Base-by-base conservation (phyloP, 345 rosid genomes). In the Durio zibethinus region DNA sequence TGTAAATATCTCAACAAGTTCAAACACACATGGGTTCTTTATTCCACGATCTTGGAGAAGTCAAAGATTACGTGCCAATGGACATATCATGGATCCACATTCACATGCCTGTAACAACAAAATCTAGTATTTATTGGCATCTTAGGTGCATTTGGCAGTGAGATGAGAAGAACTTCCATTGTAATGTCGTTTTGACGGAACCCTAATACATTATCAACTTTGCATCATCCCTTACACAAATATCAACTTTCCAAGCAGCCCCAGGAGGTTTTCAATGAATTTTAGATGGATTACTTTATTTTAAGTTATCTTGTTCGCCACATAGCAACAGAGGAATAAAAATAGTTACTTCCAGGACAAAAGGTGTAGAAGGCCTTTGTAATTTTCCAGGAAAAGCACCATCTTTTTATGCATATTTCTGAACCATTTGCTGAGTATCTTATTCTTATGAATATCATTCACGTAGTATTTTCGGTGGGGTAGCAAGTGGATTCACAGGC, bases 181-280 rank as follows among this genome's bases (percentile, higher is more conserved):
- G n/a, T n/a, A n/a, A n/a, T n/a, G n/a, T n/a, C n/a, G n/a, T n/a
- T n/a, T n/a, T n/a, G n/a, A n/a, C n/a, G n/a, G n/a, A n/a, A n/a
- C n/a, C n/a, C n/a, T n/a, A n/a, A n/a, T n/a, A n/a, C n/a, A 31
- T 20, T 31, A 33, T 50, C 45, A 33, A 25, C 61, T 52, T 71
- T 29, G 60, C 59, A 71, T 31, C 74, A 48, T 50, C 75, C 43
- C n/a, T n/a, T n/a, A n/a, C n/a, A n/a, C n/a, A n/a, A n/a, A n/a
- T n/a, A n/a, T n/a, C n/a, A n/a, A 16, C 10, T 52, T 31, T 10
- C 8, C 9, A 10, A 4, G 4, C 36, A 33, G 36, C 29, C 20
- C 12, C 36, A 25, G 3, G 65, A 23, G 65, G 20, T 12, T 29
- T 27, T 5, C 63, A 25, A n/a, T 25, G 33, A 25, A 10, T 10